Evolutionary conservation across 1,139 yeast species (phyloP), one percentile per base, ranked within the genome.

Genomic region (Diutina rugosa): DNA sequence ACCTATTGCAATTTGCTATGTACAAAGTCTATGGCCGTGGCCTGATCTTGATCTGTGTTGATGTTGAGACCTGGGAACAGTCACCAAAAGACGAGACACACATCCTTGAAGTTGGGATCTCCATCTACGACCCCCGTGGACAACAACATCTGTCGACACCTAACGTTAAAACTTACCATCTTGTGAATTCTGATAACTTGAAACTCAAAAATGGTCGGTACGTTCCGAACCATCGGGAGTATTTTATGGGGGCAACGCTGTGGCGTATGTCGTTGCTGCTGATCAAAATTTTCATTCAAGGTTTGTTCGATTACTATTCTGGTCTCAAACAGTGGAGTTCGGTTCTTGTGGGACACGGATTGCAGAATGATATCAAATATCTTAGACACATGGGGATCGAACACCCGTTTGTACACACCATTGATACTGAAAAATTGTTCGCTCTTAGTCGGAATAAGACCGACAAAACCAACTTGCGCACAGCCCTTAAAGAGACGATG

Each of bases 51-150:
- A 70, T 84, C 55, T 76, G 84, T 28, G 67, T 87, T 26, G 93
- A 87, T 65, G 72, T 85, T 9, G 93, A 87, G 65, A 85, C 86
- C 4, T 84, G 73, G 72, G 95, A 87, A 63, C 67, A 76, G 58
- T 70, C 68, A 8, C 10, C 41, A 35, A 35, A 35, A 12, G 6
- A 1, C 6, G 3, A 12, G 14, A 8, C 14, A 1, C 14, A 35
- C 41, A 72, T 86, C 28, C 85, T 89, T 0, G 95, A 87, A 65
- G 77, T 86, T 54, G 95, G 95, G 2, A 68, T 87, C 2, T 74
- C 87, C 2, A 77, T 86, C 6, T 85, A 80, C 65, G 88, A 85
- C 60, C 89, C 90, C n/a, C 62, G 74, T 29, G 73, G 68, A 53
- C 53, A 49, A n/a, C 53, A 49, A 14, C 14, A 8, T 9, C 68